phyloP scores from a whole-genome alignment of 768 basidiomycete species.

The Podaxis carcinomalis region DNA sequence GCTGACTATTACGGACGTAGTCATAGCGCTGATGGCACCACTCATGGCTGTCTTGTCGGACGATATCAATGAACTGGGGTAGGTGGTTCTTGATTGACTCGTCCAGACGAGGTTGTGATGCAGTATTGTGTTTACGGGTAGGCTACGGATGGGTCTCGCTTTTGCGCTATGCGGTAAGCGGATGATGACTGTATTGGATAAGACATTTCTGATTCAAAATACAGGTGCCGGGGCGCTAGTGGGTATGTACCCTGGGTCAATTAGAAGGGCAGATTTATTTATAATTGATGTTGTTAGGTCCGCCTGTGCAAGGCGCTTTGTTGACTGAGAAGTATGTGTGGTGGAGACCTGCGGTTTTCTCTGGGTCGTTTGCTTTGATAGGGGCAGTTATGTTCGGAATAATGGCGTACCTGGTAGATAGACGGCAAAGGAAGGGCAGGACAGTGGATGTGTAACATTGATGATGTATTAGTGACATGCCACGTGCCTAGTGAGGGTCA shows the following conservation, averaged over 20 bases:
- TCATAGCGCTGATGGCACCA: constrained; percentile 13
- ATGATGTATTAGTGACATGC: constrained; percentile 1
- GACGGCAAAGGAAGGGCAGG: not conserved
- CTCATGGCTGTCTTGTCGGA: constrained; percentile 8
- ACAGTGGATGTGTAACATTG: not conserved
- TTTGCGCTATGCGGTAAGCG: constrained; percentile 15
- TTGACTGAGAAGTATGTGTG: constrained; percentile 11
- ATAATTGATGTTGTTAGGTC: constrained; percentile 11
- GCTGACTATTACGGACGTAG: constrained; percentile 1
- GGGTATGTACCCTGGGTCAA: constrained; percentile 7
- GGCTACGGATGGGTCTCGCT: constrained; percentile 15
- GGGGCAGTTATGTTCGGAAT: not conserved
- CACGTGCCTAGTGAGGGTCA: constrained; percentile 5
- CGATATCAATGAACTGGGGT: constrained; percentile 12
- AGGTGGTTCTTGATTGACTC: not conserved
- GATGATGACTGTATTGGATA: not conserved
- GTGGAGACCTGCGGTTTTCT: constrained; percentile 16
- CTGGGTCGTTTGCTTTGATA: constrained; percentile 6
- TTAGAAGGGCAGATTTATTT: not conserved
- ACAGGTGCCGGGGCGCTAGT: constrained; percentile 13
- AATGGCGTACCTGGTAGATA: not conserved
- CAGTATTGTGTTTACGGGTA: not conserved
- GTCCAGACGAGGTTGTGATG: not conserved
- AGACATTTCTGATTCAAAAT: not conserved
- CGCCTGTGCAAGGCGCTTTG: constrained; percentile 15